Percentiles rank a stretch among this genome's conserved stretches.
Conservation (phyloP, 306 rosid species). For the Cicer arietinum region DNA sequence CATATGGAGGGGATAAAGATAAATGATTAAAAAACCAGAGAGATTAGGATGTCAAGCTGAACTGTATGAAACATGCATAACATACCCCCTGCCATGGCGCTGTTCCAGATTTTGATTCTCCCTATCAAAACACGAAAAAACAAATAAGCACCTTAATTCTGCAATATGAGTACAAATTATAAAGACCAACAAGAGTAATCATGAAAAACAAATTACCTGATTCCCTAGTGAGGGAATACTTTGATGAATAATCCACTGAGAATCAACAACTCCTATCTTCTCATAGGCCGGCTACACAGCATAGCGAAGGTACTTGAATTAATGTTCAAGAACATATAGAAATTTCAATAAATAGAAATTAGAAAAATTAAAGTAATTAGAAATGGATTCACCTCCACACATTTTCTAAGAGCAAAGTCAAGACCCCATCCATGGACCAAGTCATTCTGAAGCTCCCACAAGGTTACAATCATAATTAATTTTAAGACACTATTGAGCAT, state of each 20-base stretch:
- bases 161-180: conserved; percentile 4
- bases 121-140: conserved; percentile 54
- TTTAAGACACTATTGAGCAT: conserved; percentile 17
- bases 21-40: neutral
- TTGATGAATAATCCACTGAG: conserved; percentile 97
- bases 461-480: conserved; percentile 19
- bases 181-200: conserved; percentile 3
- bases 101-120: conserved; percentile 71
- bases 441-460: conserved; percentile 72
- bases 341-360: conserved; percentile 7
- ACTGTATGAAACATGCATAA: conserved; percentile 24
- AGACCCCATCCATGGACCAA: conserved; percentile 99
- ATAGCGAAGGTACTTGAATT: conserved; percentile 27
- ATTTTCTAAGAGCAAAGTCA: conserved; percentile 91
- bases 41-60: neutral
- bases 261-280: conserved; percentile 97
- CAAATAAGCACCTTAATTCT: conserved; percentile 18
- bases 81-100: conserved; percentile 98
- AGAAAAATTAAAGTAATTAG: conserved; percentile 22
- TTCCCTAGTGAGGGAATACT: conserved; percentile 87
- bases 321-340: conserved; percentile 11
- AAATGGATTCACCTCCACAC: conserved; percentile 75
- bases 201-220: conserved; percentile 63
- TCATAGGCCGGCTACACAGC: conserved; percentile 90
- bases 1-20: neutral